Percentiles rank a stretch among this genome's conserved stretches.
phyloP scores from a whole-genome alignment of 768 basidiomycete genomes.

The Tephrocybe sp. region DNA sequence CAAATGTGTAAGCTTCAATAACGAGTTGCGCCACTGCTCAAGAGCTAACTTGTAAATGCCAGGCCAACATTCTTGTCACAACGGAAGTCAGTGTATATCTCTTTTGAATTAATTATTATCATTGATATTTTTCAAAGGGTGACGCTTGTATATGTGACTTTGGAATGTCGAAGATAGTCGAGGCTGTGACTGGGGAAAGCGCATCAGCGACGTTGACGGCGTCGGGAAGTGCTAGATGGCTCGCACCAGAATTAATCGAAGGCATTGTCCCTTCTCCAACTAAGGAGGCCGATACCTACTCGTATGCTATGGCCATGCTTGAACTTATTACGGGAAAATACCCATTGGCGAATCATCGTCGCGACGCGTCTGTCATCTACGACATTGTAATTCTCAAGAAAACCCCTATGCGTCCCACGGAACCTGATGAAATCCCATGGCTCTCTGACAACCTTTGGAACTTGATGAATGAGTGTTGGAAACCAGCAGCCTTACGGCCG shows the following conservation, averaged over 20 bases:
- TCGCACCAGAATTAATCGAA: slow-evolving; percentile 57
- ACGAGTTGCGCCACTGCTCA: neutral
- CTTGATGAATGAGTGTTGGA: slow-evolving; percentile 47
- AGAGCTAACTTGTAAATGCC: neutral
- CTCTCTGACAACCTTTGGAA: slow-evolving; percentile 48
- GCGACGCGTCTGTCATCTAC: slow-evolving; percentile 49
- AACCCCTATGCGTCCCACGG: slow-evolving; percentile 42
- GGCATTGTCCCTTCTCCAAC: slow-evolving; percentile 40
- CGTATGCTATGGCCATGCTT: slow-evolving; percentile 58
- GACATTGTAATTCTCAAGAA: slow-evolving; percentile 35
- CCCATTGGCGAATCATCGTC: slow-evolving; percentile 48
- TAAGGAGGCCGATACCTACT: slow-evolving; percentile 50
- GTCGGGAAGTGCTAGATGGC: slow-evolving; percentile 54
- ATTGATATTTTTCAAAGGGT: slow-evolving; percentile 29
- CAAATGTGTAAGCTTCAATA: slow-evolving; percentile 49
- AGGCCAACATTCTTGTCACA: slow-evolving; percentile 54
- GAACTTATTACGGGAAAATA: slow-evolving; percentile 52
- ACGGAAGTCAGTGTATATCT: slow-evolving; percentile 30
- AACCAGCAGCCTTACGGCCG: slow-evolving; percentile 34
- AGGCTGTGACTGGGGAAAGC: slow-evolving; percentile 50
- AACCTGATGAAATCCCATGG: slow-evolving; percentile 29
- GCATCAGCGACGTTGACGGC: slow-evolving; percentile 45
- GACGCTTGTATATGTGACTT: slow-evolving; percentile 61
- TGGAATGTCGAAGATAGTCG: slow-evolving; percentile 60
- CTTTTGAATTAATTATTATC: neutral